A percentile compares a stretch with the other conserved stretches of the same genome.
These are phyloP conservation scores for Salix koriyanagi DNA, from an alignment of 345 rosid species.

Conservation along the genomic window DNA sequence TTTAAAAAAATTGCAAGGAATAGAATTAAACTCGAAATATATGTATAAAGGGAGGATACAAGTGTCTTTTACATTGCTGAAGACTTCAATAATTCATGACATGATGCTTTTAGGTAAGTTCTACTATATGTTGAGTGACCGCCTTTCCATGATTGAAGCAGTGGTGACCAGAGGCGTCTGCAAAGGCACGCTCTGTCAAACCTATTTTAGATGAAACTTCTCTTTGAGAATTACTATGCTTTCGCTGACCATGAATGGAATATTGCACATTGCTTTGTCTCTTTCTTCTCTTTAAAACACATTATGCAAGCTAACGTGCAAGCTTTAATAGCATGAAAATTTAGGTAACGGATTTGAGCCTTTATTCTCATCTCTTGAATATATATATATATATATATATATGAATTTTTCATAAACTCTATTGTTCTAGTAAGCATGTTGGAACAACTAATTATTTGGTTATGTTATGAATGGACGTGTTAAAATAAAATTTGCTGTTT, in stretches of 20 bases:
- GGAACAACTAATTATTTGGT: too few relatives aligned
- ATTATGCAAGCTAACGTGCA: background rate
- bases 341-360: background rate
- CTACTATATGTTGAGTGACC: background rate
- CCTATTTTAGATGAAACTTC: background rate
- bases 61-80: background rate
- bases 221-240: background rate
- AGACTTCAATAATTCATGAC: background rate
- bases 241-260: background rate
- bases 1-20: too few relatives aligned
- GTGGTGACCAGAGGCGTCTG: background rate
- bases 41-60: too few relatives aligned
- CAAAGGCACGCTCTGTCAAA: background rate
- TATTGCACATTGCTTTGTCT: background rate
- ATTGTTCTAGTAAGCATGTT: too few relatives aligned
- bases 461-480: too few relatives aligned
- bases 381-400: too few relatives aligned
- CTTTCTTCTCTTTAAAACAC: too few relatives aligned
- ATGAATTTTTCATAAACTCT: too few relatives aligned
- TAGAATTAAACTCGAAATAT: too few relatives aligned
- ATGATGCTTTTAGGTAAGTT: background rate
- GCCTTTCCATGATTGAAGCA: background rate
- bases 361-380: background rate
- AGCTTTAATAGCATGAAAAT: background rate
- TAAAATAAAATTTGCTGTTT: too few relatives aligned